Base-by-base conservation (phyloP, 2,329 filamentous ascomycete species). In the Lasiodiplodia gonubiensis region DNA sequence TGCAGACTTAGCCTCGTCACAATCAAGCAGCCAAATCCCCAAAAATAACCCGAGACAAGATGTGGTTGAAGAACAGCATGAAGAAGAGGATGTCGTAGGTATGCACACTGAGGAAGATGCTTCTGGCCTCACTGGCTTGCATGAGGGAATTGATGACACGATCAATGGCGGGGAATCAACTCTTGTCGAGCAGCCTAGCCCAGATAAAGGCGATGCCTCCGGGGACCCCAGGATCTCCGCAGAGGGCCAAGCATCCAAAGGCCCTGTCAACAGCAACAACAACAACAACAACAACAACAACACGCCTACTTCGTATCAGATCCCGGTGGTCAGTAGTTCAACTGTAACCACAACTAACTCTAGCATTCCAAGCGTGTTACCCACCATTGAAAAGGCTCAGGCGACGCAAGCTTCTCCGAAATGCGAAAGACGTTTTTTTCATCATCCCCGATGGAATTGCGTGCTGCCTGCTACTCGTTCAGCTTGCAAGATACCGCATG, bases 271-370 rank as follows among this genome's bases (percentile, higher is more conserved):
- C 42, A 18, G 8, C n/a, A 46, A 46, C 23, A 27, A 52, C 11
- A 49, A n/a, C n/a, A n/a, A n/a, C n/a, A n/a, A n/a, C n/a, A n/a
- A n/a, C 42, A 18, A 18, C n/a, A 46, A 46, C 23, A 27, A 52
- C 11, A 49, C 49, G 5, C 61, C 61, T 4, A 64, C 61, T 4
- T 64, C 61, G 27, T 53, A 64, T 30, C 59, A 63, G 49, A 7
- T 63, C 23, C 59, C 46, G 1, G n/a, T 51, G 14, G 12, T 8
- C 11, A 63, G 59, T 48, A 63, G 42, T 30, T 63, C 46, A 4
- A 51, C 42, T 18, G 46, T 51, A 4, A n/a, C 59, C 2, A 63
- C 59, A 10, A 37, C 59, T 4, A 37, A 63, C 11, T 63, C 59
- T 12, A 63, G 59, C 21, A 10, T 63, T 12, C 42, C 59, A 10